Evolutionary conservation across 2,329 filamentous ascomycete species (phyloP).

Genomic region (Parasarocladium wereldwijsianum): DNA sequence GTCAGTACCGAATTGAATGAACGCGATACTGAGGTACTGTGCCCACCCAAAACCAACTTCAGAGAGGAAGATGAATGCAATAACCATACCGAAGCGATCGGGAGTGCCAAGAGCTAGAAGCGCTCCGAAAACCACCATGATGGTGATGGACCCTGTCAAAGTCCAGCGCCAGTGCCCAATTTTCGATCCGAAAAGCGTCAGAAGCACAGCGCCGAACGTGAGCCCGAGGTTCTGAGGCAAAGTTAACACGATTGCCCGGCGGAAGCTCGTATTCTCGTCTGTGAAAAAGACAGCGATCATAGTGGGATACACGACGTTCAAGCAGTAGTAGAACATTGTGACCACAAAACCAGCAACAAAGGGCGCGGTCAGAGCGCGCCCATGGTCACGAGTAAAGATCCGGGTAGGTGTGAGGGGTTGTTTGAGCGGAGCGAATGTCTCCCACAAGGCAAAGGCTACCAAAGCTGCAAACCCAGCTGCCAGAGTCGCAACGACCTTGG

Average conservation of each 20-base stretch:
- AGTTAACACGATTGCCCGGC: slow-evolving; percentile 50
- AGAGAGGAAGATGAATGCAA: slow-evolving; percentile 30
- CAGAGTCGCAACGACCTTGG: slow-evolving; percentile 21
- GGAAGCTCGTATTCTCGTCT: slow-evolving; percentile 54
- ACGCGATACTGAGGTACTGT: slow-evolving; percentile 30
- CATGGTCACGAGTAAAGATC: slow-evolving; percentile 27
- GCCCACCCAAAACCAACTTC: slow-evolving; percentile 30
- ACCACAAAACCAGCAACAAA: slow-evolving; percentile 28
- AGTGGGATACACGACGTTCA: slow-evolving; percentile 29
- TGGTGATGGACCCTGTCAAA: slow-evolving; percentile 22
- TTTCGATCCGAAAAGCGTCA: slow-evolving; percentile 24
- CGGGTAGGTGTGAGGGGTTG: slow-evolving; percentile 26
- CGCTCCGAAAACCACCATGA: slow-evolving; percentile 32
- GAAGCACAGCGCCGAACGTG: slow-evolving; percentile 23
- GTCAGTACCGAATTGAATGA: slow-evolving; percentile 32
- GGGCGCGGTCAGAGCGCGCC: slow-evolving; percentile 31
- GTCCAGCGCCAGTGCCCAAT: slow-evolving; percentile 32
- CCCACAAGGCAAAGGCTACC: slow-evolving; percentile 22
- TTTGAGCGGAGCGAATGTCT: slow-evolving; percentile 20
- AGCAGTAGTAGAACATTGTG: slow-evolving; percentile 37
- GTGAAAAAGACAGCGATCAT: slow-evolving; percentile 50
- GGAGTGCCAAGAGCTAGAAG: slow-evolving; percentile 27
- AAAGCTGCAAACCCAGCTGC: slow-evolving; percentile 19
- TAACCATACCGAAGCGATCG: slow-evolving; percentile 26
- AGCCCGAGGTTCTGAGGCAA: slow-evolving; percentile 30